Percentiles rank a stretch among this genome's conserved stretches.
These are phyloP conservation scores for Miscanthus lutarioriparius DNA, from an alignment of 176 grass and related monocot genomes.

Conservation along the genomic window DNA sequence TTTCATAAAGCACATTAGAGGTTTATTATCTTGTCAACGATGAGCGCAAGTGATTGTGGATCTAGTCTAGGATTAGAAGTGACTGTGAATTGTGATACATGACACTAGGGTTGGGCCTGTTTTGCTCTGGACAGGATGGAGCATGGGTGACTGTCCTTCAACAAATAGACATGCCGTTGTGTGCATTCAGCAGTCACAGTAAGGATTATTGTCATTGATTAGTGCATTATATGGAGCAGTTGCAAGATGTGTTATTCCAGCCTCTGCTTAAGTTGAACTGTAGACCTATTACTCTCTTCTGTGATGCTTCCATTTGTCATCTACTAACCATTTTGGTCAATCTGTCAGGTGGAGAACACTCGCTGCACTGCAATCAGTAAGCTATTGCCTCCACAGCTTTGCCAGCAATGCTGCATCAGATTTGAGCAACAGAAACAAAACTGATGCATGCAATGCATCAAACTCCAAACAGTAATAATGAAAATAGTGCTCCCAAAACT, in stretches of 20 bases:
- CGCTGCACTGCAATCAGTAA: background rate
- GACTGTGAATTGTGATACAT: background rate
- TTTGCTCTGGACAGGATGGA: background rate
- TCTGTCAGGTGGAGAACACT: background rate
- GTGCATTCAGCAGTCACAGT: background rate
- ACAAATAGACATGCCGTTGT: background rate
- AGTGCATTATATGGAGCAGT: background rate
- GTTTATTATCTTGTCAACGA: background rate
- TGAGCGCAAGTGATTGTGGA: background rate
- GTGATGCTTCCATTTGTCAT: background rate
- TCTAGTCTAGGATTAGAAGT: background rate
- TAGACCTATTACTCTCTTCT: background rate
- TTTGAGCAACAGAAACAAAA: too few relatives aligned
- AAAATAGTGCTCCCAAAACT: background rate
- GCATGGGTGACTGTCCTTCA: background rate
- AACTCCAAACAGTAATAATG: slow-evolving; percentile 17
- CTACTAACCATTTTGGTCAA: background rate
- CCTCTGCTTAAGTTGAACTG: background rate
- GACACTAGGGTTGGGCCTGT: background rate
- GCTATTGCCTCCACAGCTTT: background rate
- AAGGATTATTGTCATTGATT: background rate
- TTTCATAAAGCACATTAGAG: background rate
- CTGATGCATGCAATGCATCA: background rate
- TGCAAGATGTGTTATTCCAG: background rate
- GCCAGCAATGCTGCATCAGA: too few relatives aligned